A percentile compares a stretch with the other conserved stretches of the same genome.
phyloP scores from a whole-genome alignment of 2,329 filamentous ascomycete genomes.

The Monilinia fructigena region DNA sequence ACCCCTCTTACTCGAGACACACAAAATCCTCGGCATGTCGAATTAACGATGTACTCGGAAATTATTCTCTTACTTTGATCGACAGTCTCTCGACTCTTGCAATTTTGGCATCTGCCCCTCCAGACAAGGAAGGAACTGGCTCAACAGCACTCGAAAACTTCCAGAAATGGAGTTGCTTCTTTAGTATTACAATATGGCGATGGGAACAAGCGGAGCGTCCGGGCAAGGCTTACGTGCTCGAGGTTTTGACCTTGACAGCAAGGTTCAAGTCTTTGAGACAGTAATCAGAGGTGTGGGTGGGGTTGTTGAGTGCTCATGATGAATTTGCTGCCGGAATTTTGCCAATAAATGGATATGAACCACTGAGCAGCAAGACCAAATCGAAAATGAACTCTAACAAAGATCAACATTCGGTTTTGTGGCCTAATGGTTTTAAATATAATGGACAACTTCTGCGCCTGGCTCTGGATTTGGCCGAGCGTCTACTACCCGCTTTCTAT shows the following conservation, averaged over 20 bases:
- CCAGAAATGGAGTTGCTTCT: constrained; percentile 71
- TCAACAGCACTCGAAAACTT: constrained; percentile 69
- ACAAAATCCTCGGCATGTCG: constrained; percentile 74
- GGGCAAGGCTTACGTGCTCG: constrained; percentile 70
- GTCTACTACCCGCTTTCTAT: constrained; percentile 91
- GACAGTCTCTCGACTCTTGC: constrained; percentile 93
- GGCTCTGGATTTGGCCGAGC: constrained; percentile 78
- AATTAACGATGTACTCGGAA: constrained; percentile 90
- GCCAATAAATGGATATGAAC: constrained; percentile 76
- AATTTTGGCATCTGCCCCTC: constrained; percentile 77
- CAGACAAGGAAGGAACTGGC: constrained; percentile 52
- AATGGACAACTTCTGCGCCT: constrained; percentile 88
- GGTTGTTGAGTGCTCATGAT: constrained; percentile 86
- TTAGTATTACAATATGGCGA: constrained; percentile 86
- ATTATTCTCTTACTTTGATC: constrained; percentile 93
- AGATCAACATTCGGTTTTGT: constrained; percentile 58
- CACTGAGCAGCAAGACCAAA: constrained; percentile 39
- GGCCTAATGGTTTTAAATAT: constrained; percentile 78
- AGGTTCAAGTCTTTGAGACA: constrained; percentile 98
- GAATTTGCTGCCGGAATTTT: constrained; percentile 88
- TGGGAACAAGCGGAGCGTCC: constrained; percentile 64
- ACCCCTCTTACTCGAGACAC: constrained; percentile 79
- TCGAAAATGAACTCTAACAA: constrained; percentile 27
- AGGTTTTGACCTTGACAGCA: constrained; percentile 94
- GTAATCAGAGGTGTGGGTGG: constrained; percentile 92